phyloP scores from a whole-genome alignment of 2,329 filamentous ascomycete genomes.

The Verticillium alfalfae region DNA sequence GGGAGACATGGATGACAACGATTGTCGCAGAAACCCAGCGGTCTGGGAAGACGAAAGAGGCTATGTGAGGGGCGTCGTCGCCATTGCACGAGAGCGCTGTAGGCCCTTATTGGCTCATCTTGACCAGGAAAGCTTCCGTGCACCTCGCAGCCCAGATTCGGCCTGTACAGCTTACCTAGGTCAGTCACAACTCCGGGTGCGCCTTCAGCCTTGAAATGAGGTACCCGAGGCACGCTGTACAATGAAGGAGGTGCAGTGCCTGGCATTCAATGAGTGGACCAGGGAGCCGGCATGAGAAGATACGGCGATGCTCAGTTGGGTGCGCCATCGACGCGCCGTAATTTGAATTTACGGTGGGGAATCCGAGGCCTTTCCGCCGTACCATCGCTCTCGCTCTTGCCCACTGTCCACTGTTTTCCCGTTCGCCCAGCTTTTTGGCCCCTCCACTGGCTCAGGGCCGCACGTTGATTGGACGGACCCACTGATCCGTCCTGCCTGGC shows the following conservation, averaged over 20 bases:
- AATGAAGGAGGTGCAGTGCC: neutral
- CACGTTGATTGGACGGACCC: neutral
- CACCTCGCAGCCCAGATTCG: neutral
- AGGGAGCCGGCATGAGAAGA: neutral
- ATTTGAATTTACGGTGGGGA: conserved; percentile 1
- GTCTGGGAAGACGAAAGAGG: too few species aligned
- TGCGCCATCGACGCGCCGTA: neutral
- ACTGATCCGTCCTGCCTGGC: neutral
- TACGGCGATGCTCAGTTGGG: neutral
- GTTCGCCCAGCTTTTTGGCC: neutral
- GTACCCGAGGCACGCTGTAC: neutral
- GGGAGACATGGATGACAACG: neutral
- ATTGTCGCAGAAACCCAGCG: too few species aligned
- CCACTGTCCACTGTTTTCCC: too few species aligned
- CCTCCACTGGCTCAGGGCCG: neutral
- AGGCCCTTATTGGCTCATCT: too few species aligned
- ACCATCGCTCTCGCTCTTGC: neutral
- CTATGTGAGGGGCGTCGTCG: too few species aligned
- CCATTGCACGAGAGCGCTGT: too few species aligned
- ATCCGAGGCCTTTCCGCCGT: neutral
- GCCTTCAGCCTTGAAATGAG: neutral
- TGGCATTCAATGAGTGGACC: neutral
- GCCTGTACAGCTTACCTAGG: neutral
- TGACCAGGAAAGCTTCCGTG: too few species aligned
- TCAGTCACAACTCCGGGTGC: neutral